Evolutionary conservation across 2,329 filamentous ascomycete species (phyloP).

Genomic region (Stemphylium beticola): DNA sequence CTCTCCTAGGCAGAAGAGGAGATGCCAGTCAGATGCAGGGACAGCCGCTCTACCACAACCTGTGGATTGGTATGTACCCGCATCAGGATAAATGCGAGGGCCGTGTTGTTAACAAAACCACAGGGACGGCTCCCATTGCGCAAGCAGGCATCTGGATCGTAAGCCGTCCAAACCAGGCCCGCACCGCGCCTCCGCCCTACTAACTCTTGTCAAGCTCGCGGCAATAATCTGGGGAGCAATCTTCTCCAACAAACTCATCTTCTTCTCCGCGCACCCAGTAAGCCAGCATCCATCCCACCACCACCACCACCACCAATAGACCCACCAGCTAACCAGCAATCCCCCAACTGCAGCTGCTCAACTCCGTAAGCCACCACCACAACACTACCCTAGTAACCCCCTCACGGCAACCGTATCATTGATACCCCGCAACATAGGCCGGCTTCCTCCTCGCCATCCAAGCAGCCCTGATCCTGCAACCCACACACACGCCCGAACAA

Average conservation of each 20-base stretch:
- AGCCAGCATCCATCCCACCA: slow-evolving; percentile 33
- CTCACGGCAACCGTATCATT: slow-evolving; percentile 23
- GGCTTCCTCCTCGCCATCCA: slow-evolving; percentile 79
- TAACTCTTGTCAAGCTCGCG: slow-evolving; percentile 59
- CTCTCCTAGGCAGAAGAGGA: slow-evolving; percentile 72
- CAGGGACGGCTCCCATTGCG: slow-evolving; percentile 81
- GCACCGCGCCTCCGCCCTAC: not conserved
- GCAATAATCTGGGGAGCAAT: slow-evolving; percentile 80
- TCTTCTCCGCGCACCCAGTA: slow-evolving; percentile 90
- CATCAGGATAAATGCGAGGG: not conserved
- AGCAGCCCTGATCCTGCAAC: slow-evolving; percentile 84
- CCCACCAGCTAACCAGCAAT: slow-evolving; percentile 14
- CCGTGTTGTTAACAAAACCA: not conserved
- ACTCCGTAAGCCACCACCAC: slow-evolving; percentile 49
- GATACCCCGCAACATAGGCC: slow-evolving; percentile 46
- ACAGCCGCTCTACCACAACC: slow-evolving; percentile 70
- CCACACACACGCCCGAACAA: slow-evolving; percentile 77
- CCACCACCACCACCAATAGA: not conserved
- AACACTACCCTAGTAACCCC: slow-evolving; percentile 12
- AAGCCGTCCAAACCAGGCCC: slow-evolving; percentile 31
- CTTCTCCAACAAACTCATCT: slow-evolving; percentile 71
- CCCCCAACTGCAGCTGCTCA: slow-evolving; percentile 53
- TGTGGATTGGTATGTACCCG: slow-evolving; percentile 70
- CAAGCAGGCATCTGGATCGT: slow-evolving; percentile 78
- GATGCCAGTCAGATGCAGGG: slow-evolving; percentile 74